A percentile compares a stretch with the other conserved stretches of the same genome.
These are phyloP conservation scores for Talaromyces proteolyticus DNA, from an alignment of 495 filamentous ascomycete species.

Conservation along the genomic window DNA sequence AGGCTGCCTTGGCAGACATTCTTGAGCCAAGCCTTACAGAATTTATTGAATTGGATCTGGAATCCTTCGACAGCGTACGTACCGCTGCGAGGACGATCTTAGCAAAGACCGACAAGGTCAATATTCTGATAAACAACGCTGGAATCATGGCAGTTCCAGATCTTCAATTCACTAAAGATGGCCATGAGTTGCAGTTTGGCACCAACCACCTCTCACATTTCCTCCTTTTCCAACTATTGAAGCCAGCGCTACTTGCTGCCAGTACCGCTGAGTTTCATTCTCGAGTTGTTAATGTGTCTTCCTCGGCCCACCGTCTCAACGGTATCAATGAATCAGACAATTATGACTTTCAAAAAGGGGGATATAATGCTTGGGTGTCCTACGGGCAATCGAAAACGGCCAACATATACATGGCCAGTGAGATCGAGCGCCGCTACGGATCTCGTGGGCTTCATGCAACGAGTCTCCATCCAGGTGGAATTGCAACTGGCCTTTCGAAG, in stretches of 20 bases:
- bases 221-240: constrained; percentile 46
- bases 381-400: constrained; percentile 35
- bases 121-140: constrained; percentile 29
- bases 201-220: constrained; percentile 49
- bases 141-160: constrained; percentile 23
- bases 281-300: constrained; percentile 35
- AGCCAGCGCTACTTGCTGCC: constrained; percentile 29
- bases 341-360: constrained; percentile 23
- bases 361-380: constrained; percentile 29
- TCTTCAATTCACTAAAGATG: constrained; percentile 33
- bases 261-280: constrained; percentile 34
- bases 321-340: constrained; percentile 20
- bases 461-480: constrained; percentile 34
- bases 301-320: constrained; percentile 25
- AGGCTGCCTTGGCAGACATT: constrained; percentile 20
- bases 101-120: constrained; percentile 20
- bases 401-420: constrained; percentile 34
- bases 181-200: constrained; percentile 41
- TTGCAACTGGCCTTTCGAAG: constrained; percentile 16
- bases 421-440: constrained; percentile 36
- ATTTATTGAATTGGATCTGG: constrained; percentile 34
- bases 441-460: constrained; percentile 27
- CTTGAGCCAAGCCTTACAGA: constrained; percentile 21
- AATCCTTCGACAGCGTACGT: constrained; percentile 33
- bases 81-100: constrained; percentile 25